These are phyloP conservation scores for Physocladia obscura DNA, from an alignment of 192 early-diverging fungal species.

Conservation along the genomic window DNA sequence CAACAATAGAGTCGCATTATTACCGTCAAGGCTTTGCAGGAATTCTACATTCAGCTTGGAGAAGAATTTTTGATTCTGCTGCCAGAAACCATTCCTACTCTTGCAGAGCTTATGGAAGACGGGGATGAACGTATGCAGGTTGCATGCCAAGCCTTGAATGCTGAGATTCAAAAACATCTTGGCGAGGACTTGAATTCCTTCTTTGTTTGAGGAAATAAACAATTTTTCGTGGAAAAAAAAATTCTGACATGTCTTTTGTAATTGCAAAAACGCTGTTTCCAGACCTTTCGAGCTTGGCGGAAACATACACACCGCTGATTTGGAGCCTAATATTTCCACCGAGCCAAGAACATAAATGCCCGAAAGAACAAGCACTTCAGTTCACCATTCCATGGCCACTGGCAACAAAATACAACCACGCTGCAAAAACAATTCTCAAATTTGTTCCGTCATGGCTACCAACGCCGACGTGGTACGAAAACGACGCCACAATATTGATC, in stretches of 20 bases:
- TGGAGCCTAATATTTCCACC: too few species aligned
- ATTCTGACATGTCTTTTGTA: background rate
- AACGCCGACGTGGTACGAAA: too few species aligned
- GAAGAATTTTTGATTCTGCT: conserved; percentile 90
- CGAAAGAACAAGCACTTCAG: too few species aligned
- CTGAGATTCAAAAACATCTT: conserved; percentile 83
- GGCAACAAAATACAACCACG: background rate
- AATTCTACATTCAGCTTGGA: conserved; percentile 83
- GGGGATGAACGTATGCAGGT: conserved; percentile 82
- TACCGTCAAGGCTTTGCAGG: conserved; percentile 68
- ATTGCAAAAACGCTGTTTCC: background rate
- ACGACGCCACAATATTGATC: too few species aligned
- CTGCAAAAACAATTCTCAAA: background rate
- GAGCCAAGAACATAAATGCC: too few species aligned
- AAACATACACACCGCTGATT: conserved; percentile 4
- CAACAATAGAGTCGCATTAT: conserved; percentile 66
- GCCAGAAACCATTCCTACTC: conserved; percentile 90
- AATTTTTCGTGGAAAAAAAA: conserved; percentile 4
- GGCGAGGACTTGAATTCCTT: conserved; percentile 65
- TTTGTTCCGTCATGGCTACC: too few species aligned
- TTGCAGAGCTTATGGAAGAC: conserved; percentile 95
- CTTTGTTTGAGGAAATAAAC: conserved; percentile 20
- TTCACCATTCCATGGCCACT: background rate
- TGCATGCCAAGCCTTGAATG: conserved; percentile 75
- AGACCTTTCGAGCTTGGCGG: too few species aligned